phyloP scores from a whole-genome alignment of 1,139 yeast species.

The Saccharomyces hybrid region DNA sequence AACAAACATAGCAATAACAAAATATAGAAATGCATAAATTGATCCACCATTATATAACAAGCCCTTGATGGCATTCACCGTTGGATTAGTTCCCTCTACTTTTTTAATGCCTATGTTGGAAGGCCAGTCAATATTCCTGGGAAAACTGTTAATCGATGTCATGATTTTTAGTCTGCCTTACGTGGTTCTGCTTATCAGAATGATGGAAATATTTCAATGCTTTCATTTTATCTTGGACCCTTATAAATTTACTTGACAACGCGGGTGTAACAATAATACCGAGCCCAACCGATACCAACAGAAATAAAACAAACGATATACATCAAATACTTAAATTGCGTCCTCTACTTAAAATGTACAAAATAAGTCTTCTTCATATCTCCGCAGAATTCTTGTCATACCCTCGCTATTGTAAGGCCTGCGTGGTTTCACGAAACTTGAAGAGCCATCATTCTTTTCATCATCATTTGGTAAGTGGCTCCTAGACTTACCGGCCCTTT shows the following conservation, averaged over 20 bases:
- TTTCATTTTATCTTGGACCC: not conserved
- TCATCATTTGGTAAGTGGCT: conserved; percentile 37
- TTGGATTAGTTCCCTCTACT: conserved; percentile 7
- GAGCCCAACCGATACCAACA: not conserved
- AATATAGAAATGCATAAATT: conserved; percentile 20
- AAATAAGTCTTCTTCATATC: conserved; percentile 12
- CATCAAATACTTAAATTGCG: not conserved
- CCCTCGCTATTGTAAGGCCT: conserved; percentile 25
- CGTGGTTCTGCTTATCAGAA: not conserved
- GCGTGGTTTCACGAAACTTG: conserved; percentile 32
- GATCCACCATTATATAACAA: conserved; percentile 26
- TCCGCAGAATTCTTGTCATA: conserved; percentile 22
- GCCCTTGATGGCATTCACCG: conserved; percentile 18
- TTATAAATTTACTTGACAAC: not conserved
- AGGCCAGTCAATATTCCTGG: conserved; percentile 5
- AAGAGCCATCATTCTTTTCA: conserved; percentile 32
- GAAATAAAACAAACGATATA: not conserved
- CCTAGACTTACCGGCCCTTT: conserved; percentile 70
- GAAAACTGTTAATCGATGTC: not conserved
- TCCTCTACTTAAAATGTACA: conserved; percentile 8
- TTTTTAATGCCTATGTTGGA: conserved; percentile 7
- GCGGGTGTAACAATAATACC: not conserved
- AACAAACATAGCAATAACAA: conserved; percentile 19
- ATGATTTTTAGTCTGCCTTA: not conserved
- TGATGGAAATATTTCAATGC: not conserved